Evolutionary conservation across 1,284 basidiomycete genomes (phyloP), one percentile per base, ranked within the genome.

Genomic region (Pseudozyma tsukubaensis): DNA sequence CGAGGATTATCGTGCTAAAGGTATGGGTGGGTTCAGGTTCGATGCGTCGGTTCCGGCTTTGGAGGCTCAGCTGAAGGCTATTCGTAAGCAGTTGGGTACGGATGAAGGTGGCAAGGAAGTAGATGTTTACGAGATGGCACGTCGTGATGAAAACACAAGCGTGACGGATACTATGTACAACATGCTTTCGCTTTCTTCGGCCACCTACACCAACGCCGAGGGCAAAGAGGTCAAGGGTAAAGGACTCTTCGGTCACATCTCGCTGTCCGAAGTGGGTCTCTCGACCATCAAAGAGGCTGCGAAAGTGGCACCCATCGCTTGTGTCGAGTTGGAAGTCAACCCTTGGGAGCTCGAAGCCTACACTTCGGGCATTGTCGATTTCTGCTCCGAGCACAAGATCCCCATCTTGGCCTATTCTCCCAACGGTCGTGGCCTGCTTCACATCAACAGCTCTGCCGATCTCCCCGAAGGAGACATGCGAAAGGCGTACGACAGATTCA

Each of bases 311-410:
- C 77, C 74, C 3, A 69, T 91, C 67, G 82, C 89, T 2, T 89
- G 89, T 4, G 84, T 91, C 24, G 89, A 91, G 82, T 85, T 90
- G 35, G 90, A 91, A 81, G 89, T 89, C 79, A 89, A 88, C 3
- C 89, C 90, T 0, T 91, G 90, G 85, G 86, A 86, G 16, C 85
- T 83, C 37, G 85, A 86, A 50, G 86, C 86, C 21, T 87, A 88
- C 61, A 81, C 85, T 49, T 81, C 84, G 51, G 86, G 85, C 14
- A 86, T 85, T 18, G 55, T 86, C 50, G 69, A 74, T 0, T 85
- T 78, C 19, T 86, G 84, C 72, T 85, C 86, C 34, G 87, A 89
- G 62, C 85, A 88, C 16, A 85, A 86, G 2, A 85, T 89, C 39
- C 85, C 89, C 16, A 86, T 92, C 51, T 85, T 90, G 11, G 89